Percentiles rank a stretch among this genome's conserved stretches.
Evolutionary conservation across 1,284 basidiomycete species (phyloP).

Genomic region (Ustilago trichophora): DNA sequence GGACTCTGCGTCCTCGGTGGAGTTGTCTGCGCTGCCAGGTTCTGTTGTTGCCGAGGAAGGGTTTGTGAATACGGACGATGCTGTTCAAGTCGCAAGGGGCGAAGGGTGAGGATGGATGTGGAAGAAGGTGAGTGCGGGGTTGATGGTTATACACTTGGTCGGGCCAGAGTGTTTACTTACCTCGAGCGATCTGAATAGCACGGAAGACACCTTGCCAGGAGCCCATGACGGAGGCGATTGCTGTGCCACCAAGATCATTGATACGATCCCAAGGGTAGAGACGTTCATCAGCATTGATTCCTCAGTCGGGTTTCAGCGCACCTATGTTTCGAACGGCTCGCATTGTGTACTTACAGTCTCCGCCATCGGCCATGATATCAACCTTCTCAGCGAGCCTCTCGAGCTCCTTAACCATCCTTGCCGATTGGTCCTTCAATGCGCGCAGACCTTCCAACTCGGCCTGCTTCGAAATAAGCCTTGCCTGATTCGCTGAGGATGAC

Average conservation of each 20-base stretch:
- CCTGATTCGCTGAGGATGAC: conserved; percentile 42
- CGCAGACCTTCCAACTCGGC: conserved; percentile 60
- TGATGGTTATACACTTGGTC: too few species aligned
- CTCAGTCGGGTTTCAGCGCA: too few species aligned
- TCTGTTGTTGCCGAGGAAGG: neutral
- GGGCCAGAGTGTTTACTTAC: too few species aligned
- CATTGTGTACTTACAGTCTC: conserved; percentile 58
- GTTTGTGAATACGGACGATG: conserved; percentile 30
- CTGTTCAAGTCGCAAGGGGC: too few species aligned
- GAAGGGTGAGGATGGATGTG: too few species aligned
- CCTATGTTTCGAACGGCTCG: too few species aligned
- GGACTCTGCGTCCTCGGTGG: conserved; percentile 26
- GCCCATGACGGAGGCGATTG: conserved; percentile 59
- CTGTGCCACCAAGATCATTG: conserved; percentile 20
- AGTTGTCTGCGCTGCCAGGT: conserved; percentile 13
- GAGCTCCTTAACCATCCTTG: conserved; percentile 56
- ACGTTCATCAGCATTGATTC: too few species aligned
- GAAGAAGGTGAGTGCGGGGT: neutral
- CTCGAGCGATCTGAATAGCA: conserved; percentile 61
- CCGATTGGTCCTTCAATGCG: conserved; percentile 57
- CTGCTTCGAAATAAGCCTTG: conserved; percentile 55
- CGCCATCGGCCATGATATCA: conserved; percentile 58
- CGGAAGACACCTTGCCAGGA: conserved; percentile 64
- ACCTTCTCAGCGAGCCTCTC: conserved; percentile 54
- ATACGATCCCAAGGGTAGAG: too few species aligned